These are phyloP conservation scores for Theobroma cacao DNA, from an alignment of 345 rosid genomes.

Conservation along the genomic window DNA sequence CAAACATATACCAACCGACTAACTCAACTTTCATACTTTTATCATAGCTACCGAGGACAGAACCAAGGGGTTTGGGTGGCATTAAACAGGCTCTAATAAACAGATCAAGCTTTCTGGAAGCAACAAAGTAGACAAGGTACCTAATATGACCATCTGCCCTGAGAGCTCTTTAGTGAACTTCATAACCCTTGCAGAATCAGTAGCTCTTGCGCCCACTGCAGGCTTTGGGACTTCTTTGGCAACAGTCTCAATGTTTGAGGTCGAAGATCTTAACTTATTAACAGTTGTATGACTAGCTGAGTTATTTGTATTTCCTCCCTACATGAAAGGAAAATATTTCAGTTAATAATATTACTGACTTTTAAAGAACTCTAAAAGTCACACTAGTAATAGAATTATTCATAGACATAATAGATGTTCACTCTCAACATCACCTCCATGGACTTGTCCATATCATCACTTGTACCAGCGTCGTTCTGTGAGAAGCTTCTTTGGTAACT, in stretches of 20 bases:
- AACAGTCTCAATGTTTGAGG: conserved; percentile 41
- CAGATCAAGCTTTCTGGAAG: not conserved
- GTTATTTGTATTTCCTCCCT: conserved; percentile 55
- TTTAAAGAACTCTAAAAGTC: not conserved
- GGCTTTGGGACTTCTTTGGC: conserved; percentile 52
- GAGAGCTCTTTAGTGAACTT: conserved; percentile 86
- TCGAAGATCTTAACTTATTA: conserved; percentile 47
- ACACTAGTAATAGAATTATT: not conserved
- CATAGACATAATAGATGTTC: not conserved
- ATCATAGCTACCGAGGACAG: no score
- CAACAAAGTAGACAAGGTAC: conserved; percentile 31
- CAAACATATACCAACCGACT: no score
- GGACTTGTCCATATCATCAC: conserved; percentile 42
- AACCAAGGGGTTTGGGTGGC: not conserved
- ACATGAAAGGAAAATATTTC: conserved; percentile 11
- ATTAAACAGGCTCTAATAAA: not conserved
- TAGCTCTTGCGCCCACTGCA: conserved; percentile 71
- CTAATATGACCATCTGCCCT: conserved; percentile 70
- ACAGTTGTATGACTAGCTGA: conserved; percentile 33
- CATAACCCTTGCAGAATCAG: conserved; percentile 81
- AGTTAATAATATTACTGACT: not conserved
- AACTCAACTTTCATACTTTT: no score
- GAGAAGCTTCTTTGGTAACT: conserved; percentile 69
- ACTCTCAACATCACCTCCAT: conserved; percentile 39
- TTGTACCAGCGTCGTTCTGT: conserved; percentile 66